Base-by-base conservation (phyloP, 768 basidiomycete genomes). In the Calocera viscosa region DNA sequence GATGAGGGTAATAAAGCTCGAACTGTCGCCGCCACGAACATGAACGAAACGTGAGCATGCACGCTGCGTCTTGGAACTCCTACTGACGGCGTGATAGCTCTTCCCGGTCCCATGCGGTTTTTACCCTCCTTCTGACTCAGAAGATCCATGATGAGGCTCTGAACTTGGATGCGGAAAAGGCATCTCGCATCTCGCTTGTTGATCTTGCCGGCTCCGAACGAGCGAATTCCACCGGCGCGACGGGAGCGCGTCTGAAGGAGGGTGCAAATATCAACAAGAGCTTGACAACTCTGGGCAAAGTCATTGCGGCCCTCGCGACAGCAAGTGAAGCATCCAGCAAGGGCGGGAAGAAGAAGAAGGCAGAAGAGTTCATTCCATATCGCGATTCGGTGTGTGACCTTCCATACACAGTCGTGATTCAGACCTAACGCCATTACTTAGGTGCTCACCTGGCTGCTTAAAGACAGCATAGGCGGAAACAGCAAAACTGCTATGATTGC, bases 401-500 rank as follows among this genome's bases (percentile, higher is more conserved):
- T 33, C 8, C 26, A 19, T 19, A 7, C 19, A 24, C 7, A 19
- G 8, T 19, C 10, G 26, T 22, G 38, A 17, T 7, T 22, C 22
- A 19, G 2, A 53, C 5, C 53, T 28, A 49, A 38, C 66, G 49
- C 22, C 67, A 14, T 67, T 68, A 30, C n/a, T n/a, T 74, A 93
- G 91, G 91, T 97, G 70, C 81, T 99, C 67, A 99, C 96, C 35
- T 99, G 96, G 96, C 80, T 99, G 30, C 80, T 99, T 71, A 99
- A 99, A 78, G 96, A 99, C 79, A 94, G 91, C 75, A 80, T 98
- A 65, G 96, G 96, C 24, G 96, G 91, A 5, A 95, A 95, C 78
- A 94, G 91, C 35, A 95, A 96, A 80, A 99, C 95, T 2, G 94
- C 95, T 2, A 98, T 99, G 96, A 97, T 99, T 70, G 96, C 96